Evolutionary conservation across 495 filamentous ascomycete species (phyloP).

Genomic region (Penicillium desertorum): DNA sequence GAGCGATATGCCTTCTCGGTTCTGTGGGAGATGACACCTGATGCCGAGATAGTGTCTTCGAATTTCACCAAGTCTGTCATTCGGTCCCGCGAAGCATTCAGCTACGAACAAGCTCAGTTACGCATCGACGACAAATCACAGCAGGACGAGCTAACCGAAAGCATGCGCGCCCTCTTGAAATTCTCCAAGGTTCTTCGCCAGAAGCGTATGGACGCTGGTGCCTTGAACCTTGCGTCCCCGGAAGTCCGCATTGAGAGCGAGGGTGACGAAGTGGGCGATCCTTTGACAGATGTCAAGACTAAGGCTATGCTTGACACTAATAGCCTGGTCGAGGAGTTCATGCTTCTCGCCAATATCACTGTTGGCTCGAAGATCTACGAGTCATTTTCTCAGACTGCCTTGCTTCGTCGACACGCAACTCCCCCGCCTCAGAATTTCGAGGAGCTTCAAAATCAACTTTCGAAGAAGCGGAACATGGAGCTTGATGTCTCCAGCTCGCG

Average conservation of each 20-base stretch:
- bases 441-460: slow-evolving; percentile 83
- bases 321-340: slow-evolving; percentile 97
- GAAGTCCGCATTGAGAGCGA: slow-evolving; percentile 94
- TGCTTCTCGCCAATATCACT: slow-evolving; percentile 95
- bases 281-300: slow-evolving; percentile 86
- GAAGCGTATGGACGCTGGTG: slow-evolving; percentile 94
- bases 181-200: slow-evolving; percentile 93
- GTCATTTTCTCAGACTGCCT: slow-evolving; percentile 90
- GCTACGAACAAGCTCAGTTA: slow-evolving; percentile 92
- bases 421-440: slow-evolving; percentile 96
- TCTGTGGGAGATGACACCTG: slow-evolving; percentile 84
- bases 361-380: slow-evolving; percentile 85
- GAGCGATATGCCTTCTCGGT: slow-evolving; percentile 96
- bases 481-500: slow-evolving; percentile 81
- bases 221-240: slow-evolving; percentile 89
- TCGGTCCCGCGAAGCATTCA: slow-evolving; percentile 95
- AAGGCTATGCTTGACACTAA: slow-evolving; percentile 94
- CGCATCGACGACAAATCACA: slow-evolving; percentile 86
- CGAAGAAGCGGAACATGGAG: slow-evolving; percentile 75
- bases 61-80: slow-evolving; percentile 97
- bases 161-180: slow-evolving; percentile 83
- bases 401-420: slow-evolving; percentile 86
- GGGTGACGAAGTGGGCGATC: slow-evolving; percentile 93
- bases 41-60: slow-evolving; percentile 78
- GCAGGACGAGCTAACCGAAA: slow-evolving; percentile 81